Evolutionary conservation across 495 filamentous ascomycete genomes (phyloP).

Genomic region (Entonaema liquescens): DNA sequence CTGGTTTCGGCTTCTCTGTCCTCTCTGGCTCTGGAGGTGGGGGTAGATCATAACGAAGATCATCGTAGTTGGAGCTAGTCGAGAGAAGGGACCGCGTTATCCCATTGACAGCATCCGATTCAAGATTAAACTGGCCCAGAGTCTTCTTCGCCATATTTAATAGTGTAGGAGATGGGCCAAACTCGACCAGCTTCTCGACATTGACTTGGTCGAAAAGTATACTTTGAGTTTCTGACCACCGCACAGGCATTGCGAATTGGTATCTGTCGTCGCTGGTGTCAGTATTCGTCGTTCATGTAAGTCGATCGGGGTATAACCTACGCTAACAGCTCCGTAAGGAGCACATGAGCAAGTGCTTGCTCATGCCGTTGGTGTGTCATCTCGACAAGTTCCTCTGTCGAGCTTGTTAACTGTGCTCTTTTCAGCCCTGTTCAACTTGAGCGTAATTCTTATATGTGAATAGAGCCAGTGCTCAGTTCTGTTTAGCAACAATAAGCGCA

Average conservation of each 20-base stretch:
- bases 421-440: neutral
- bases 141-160: conserved; percentile 90
- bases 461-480: neutral
- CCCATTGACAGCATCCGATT: conserved; percentile 86
- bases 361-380: conserved; percentile 53
- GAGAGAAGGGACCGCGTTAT: conserved; percentile 90
- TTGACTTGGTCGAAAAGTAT: conserved; percentile 84
- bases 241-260: conserved; percentile 88
- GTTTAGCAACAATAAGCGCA: neutral
- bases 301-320: conserved; percentile 53
- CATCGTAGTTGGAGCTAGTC: conserved; percentile 90
- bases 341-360: conserved; percentile 88
- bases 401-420: neutral
- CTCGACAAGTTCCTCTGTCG: neutral
- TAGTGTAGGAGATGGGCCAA: conserved; percentile 86
- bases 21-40: conserved; percentile 68
- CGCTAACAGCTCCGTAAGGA: conserved; percentile 88
- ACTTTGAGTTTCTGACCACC: conserved; percentile 95
- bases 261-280: conserved; percentile 30
- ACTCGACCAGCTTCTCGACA: conserved; percentile 87
- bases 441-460: neutral
- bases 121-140: conserved; percentile 85
- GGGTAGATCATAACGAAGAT: conserved; percentile 91
- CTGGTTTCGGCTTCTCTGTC: conserved; percentile 62
- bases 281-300: neutral